phyloP scores from a whole-genome alignment of 345 rosid species.

The Sonneratia alba region DNA sequence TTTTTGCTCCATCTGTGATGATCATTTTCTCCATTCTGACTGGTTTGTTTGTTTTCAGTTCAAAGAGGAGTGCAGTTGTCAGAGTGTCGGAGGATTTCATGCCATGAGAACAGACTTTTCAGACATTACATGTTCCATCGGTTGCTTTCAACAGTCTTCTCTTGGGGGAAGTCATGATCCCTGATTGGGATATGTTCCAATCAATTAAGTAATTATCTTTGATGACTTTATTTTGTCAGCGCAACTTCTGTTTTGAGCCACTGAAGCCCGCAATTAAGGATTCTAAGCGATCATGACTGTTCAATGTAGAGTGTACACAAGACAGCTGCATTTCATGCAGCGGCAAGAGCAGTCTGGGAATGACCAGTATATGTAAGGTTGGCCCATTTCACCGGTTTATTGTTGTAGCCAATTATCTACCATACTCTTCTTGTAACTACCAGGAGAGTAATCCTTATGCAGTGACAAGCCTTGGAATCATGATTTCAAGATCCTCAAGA shows the following conservation, averaged over 20 bases:
- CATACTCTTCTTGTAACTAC: background rate
- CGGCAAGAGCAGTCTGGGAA: conserved; percentile 56
- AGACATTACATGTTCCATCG: conserved; percentile 46
- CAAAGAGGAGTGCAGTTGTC: conserved; percentile 34
- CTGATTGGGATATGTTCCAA: conserved; percentile 65
- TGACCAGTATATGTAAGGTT: conserved; percentile 56
- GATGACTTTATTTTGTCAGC: background rate
- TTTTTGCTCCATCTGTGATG: background rate
- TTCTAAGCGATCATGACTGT: background rate
- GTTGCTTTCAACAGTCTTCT: conserved; percentile 55
- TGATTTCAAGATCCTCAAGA: conserved; percentile 41
- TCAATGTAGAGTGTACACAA: conserved; percentile 38
- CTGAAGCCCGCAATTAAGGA: background rate
- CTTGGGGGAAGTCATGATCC: conserved; percentile 47
- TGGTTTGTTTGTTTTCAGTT: conserved; percentile 20
- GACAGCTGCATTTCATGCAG: conserved; percentile 45
- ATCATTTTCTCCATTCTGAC: background rate
- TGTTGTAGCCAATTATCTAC: background rate
- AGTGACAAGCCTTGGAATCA: conserved; percentile 43
- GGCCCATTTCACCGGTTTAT: background rate
- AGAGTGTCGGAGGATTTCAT: conserved; percentile 65
- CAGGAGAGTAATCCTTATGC: background rate
- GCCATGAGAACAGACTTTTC: conserved; percentile 46
- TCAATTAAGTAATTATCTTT: conserved; percentile 12
- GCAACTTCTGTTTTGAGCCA: background rate